Base-by-base conservation (phyloP, 1,284 basidiomycete genomes). In the Cutaneotrichosporon sp. region DNA sequence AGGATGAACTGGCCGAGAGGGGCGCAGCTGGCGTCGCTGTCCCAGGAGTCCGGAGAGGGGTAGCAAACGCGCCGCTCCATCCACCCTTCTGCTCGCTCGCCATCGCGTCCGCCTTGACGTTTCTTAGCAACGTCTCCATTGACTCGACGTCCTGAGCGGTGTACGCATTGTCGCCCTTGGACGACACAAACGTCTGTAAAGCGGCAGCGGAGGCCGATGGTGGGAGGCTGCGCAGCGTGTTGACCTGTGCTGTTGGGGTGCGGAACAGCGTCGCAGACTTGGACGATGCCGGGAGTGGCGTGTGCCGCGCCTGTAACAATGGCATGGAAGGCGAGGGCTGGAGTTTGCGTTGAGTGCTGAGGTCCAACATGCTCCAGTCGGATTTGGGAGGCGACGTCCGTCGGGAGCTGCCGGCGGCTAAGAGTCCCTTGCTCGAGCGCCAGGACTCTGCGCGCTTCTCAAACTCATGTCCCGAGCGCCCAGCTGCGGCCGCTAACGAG, bases 131-230 rank as follows among this genome's bases (percentile, higher is more conserved):
- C 2, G 57, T 56, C 34, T 67, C 63, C 38, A 71, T 62, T n/a
- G 67, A 58, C 14, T 53, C 43, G 24, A 65, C 32, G 35, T 72
- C 70, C 24, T 67, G 61, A 4, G 59, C 14, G 4, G 57, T 54
- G 31, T 68, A 57, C 6, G 44, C 53, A 35, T 61, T 54, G 9
- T 62, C 66, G 14, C 60, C 61, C 49, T 67, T 67, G 31, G 64
- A 65, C 14, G 66, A 59, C 7, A 70, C 51, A 48, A 68, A 72
- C 1, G 61, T 60, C 3, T 61, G 53, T 5, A 72, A 49, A 2
- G 68, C 68, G 5, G 52, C 49, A 1, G 64, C 62, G 9, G 54
- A 54, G 1, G 54, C 49, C 2, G 57, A 63, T 4, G 47, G 37
- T 3, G 50, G 43, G 6, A 33, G 19, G n/a, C n/a, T 24, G 32